Evolutionary conservation across 306 rosid genomes (phyloP).

Genomic region (Castanea sativa): DNA sequence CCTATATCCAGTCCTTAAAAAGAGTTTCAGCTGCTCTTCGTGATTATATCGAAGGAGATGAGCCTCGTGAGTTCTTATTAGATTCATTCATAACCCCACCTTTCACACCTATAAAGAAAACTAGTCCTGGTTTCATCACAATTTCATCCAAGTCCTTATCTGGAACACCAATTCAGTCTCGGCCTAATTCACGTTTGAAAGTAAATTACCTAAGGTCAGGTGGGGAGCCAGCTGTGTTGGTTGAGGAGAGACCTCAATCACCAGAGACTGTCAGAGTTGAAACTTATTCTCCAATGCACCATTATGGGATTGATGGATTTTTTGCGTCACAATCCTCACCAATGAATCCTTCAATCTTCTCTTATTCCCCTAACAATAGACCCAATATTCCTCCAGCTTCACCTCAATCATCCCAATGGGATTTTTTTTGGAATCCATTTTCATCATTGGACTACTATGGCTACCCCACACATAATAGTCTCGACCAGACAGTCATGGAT

Average conservation of each 20-base stretch:
- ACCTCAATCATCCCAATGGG: slow-evolving; percentile 83
- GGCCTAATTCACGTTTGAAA: slow-evolving; percentile 46
- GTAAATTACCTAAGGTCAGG: slow-evolving; percentile 70
- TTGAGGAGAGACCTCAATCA: slow-evolving; percentile 77
- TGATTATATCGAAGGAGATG: slow-evolving; percentile 70
- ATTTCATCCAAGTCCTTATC: slow-evolving; percentile 55
- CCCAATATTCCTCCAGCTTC: slow-evolving; percentile 68
- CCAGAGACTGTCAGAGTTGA: slow-evolving; percentile 71
- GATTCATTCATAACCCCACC: slow-evolving; percentile 70
- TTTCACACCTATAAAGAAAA: slow-evolving; percentile 57
- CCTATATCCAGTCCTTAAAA: slow-evolving; percentile 68
- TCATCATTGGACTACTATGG: slow-evolving; percentile 73
- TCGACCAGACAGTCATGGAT: slow-evolving; percentile 47
- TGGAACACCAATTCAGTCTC: slow-evolving; percentile 40
- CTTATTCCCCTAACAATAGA: slow-evolving; percentile 62
- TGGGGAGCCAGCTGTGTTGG: slow-evolving; percentile 64
- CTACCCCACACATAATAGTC: slow-evolving; percentile 52
- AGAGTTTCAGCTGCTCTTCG: slow-evolving; percentile 80
- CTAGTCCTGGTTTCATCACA: slow-evolving; percentile 54
- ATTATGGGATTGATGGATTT: slow-evolving; percentile 57
- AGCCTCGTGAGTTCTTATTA: slow-evolving; percentile 43
- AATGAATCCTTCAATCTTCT: slow-evolving; percentile 52
- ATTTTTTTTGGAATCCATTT: slow-evolving; percentile 93
- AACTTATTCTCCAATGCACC: slow-evolving; percentile 53
- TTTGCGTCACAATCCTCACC: slow-evolving; percentile 63